Percentiles rank a stretch among this genome's conserved stretches.
Evolutionary conservation across 352 stramenopile species (phyloP).

Genomic region (Phytophthora hybrid): DNA sequence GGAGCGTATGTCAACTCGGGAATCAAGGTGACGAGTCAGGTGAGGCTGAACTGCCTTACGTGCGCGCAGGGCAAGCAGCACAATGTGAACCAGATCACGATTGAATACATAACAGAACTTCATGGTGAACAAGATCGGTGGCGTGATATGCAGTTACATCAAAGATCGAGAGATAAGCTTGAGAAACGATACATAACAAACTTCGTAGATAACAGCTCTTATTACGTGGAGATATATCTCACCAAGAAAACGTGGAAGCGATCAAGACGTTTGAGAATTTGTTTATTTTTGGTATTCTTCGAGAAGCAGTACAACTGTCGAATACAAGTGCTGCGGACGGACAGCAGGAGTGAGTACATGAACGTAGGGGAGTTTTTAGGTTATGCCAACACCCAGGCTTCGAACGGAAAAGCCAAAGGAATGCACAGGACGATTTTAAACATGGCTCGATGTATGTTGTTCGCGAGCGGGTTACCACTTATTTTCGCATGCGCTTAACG

Average conservation of each 20-base stretch:
- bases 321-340: no score
- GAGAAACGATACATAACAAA: conserved; percentile 21
- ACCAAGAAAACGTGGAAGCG: background rate
- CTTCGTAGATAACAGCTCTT: conserved; percentile 10
- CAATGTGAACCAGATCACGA: background rate
- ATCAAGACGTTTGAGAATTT: background rate
- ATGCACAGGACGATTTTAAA: background rate
- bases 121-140: conserved; percentile 9
- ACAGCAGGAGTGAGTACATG: no score
- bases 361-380: no score
- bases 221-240: background rate
- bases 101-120: background rate
- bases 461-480: conserved; percentile 1
- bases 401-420: conserved; percentile 25
- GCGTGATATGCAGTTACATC: conserved; percentile 20
- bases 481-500: no score
- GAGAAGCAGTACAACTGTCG: no score
- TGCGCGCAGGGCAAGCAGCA: conserved; percentile 19
- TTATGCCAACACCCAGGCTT: conserved; percentile 15
- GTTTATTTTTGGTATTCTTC: no score
- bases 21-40: background rate
- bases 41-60: background rate
- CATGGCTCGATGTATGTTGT: conserved; percentile 31
- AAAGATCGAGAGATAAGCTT: background rate
- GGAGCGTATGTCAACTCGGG: conserved; percentile 1